A percentile compares a stretch with the other conserved stretches of the same genome.
Evolutionary conservation across 2,329 filamentous ascomycete genomes (phyloP).

Genomic region (Aspergillus eucalypticola): DNA sequence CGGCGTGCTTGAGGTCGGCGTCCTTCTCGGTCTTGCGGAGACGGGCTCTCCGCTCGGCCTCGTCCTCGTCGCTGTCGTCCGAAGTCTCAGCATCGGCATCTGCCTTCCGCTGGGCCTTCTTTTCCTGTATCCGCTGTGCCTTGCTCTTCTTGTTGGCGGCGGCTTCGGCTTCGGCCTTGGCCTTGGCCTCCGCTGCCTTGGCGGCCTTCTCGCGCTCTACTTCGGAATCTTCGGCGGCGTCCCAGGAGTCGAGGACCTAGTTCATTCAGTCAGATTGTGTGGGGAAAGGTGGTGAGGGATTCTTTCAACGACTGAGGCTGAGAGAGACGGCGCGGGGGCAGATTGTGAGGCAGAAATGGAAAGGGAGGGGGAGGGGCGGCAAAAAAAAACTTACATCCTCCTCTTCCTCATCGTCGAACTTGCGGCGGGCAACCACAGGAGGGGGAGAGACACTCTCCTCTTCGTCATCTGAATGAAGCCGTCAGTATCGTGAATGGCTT

Average conservation of each 20-base stretch:
- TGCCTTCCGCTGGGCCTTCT: constrained; percentile 63
- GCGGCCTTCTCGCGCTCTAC: constrained; percentile 93
- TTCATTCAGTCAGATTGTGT: not conserved
- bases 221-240: constrained; percentile 94
- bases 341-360: not conserved
- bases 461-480: constrained; percentile 41
- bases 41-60: constrained; percentile 71
- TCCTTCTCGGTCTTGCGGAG: constrained; percentile 81
- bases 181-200: constrained; percentile 81
- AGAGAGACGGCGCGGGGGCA: not conserved
- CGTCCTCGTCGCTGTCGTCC: constrained; percentile 65
- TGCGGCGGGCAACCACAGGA: constrained; percentile 55
- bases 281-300: not conserved
- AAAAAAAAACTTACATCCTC: constrained; percentile 65
- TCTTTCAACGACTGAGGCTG: no score
- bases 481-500: constrained; percentile 8
- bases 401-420: constrained; percentile 91
- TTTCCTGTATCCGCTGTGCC: constrained; percentile 80
- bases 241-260: constrained; percentile 93
- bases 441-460: constrained; percentile 56
- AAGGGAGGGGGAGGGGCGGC: not conserved
- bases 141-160: constrained; percentile 90
- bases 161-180: constrained; percentile 83
- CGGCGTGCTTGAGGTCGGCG: constrained; percentile 81
- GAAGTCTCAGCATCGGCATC: constrained; percentile 58